These are phyloP conservation scores for Anthostomella pinea DNA, from an alignment of 2,329 filamentous ascomycete genomes.

Conservation along the genomic window DNA sequence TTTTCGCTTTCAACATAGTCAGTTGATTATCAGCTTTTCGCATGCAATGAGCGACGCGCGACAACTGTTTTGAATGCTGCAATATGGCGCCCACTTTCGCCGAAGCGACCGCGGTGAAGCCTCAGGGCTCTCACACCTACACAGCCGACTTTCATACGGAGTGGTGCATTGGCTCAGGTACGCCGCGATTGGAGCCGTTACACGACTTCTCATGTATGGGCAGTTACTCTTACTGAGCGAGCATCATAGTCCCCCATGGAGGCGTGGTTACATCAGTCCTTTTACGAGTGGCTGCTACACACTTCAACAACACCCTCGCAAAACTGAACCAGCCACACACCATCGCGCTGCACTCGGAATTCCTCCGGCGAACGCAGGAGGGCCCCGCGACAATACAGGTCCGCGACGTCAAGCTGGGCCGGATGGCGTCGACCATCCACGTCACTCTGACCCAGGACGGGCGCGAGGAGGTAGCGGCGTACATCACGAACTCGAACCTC, in stretches of 20 bases:
- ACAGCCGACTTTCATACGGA: constrained; percentile 19
- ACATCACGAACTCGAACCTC: constrained; percentile 64
- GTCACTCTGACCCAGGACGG: constrained; percentile 30
- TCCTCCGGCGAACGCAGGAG: constrained; percentile 30
- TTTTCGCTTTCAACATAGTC: too few species aligned
- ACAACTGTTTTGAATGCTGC: too few species aligned
- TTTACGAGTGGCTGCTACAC: constrained; percentile 45
- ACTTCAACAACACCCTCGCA: constrained; percentile 31
- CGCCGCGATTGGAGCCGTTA: constrained; percentile 9
- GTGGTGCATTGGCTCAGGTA: constrained; percentile 32
- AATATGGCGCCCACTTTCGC: constrained; percentile 25
- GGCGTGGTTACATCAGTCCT: constrained; percentile 66
- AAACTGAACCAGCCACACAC: constrained; percentile 30
- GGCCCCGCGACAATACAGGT: constrained; percentile 28
- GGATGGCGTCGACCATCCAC: constrained; percentile 34
- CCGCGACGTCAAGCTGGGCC: constrained; percentile 32
- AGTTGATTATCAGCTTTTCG: too few species aligned
- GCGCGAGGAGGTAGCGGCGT: constrained; percentile 61
- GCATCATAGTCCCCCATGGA: constrained; percentile 64
- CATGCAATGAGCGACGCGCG: too few species aligned
- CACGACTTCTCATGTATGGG: not conserved
- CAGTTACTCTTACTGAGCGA: constrained; percentile 1
- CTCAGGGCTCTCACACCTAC: constrained; percentile 24
- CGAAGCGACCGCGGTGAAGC: constrained; percentile 22
- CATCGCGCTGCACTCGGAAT: constrained; percentile 29